Base-by-base conservation (phyloP, 2,329 filamentous ascomycete genomes). In the Clonostachys byssicola region DNA sequence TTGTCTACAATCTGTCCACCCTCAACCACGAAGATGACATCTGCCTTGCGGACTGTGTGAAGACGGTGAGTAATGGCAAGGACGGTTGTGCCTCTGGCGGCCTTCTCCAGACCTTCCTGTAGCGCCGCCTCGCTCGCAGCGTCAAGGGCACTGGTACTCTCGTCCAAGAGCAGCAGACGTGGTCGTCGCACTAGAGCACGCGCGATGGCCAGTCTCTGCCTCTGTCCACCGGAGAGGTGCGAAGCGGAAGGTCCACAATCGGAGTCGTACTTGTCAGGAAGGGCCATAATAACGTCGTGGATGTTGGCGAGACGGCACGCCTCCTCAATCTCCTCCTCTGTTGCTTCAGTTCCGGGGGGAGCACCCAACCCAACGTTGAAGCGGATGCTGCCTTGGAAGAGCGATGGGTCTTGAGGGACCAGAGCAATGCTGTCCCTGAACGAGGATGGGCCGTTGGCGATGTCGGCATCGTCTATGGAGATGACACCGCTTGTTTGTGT, bases 101-200 rank as follows among this genome's bases (percentile, higher is more conserved):
- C 72, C 48, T 58, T 70, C 60, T 82, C 75, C 35, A 86, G 67
- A 0, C 77, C 80, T 5, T 80, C 70, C 40, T 83, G 73, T 13
- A 90, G 73, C 4, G 79, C 57, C 14, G 66, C 68, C 12, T 85
- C 81, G 30, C 74, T 81, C 55, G 80, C 78, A 0, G 75, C 73
- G 55, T 90, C 86, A 2, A 91, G 68, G 6, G 81, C 83, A 33
- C 77, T 81, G 0, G 86, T 89, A 7, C 83, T 80, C 66, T 90
- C 86, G 55, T 90, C 86, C 0, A 90, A 68, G 30, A 90, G 73
- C 12, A 89, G 62, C 2, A 90, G 68, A 44, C 80, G 73, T 0
- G 86, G 86, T 17, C 76, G 71, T 0, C 86, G 74, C 3, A 86
- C 69, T 1, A 88, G 70, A 2, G 86, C 85, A 9, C 87, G 73